Evolutionary conservation across 148 eudicot species (phyloP), one percentile per base, ranked within the genome.

Genomic region (Chenopodium quinoa): DNA sequence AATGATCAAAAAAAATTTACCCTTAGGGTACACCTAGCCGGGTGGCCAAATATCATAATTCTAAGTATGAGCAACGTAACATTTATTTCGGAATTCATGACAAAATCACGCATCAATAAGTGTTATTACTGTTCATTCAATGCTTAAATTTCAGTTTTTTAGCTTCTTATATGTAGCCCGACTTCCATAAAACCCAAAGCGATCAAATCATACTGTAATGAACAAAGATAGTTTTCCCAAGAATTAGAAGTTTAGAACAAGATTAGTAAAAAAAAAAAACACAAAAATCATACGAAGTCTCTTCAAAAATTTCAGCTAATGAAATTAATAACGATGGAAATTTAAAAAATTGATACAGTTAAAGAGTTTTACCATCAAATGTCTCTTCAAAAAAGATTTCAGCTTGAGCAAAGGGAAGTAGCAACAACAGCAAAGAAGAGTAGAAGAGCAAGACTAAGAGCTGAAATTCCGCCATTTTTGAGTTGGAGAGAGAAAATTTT

Each of bases 321-420:
- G 2, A 56, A 25, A 13, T 4, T 8, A 23, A 11, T 1, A 9
- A 73, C 10, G 76, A 13, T 22, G 7, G 25, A 0, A 40, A 44
- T 9, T 4, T 3, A 4, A 14, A 14, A 56, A 56, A 56, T 56
- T 40, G 44, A 40, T 40, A 40, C 1, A 40, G 7, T 14, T 17
- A 14, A 3, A 58, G 9, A 17, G 1, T 9, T 7, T 64, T 89
- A 90, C 91, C 91, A 58, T 91, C 91, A 81, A 91, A 91, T 58
- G 75, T 80, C 47, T 91, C 93, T 84, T 91, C 91, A 72, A 91
- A 91, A 81, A 91, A 76, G 52, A 91, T 79, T 69, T 88, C 89
- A 46, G 87, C 86, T 20, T 70, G 72, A 44, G 84, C 58, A 17
- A 86, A 83, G 40, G 75, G 84, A 14, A 34, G 80, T 0, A 72